Conservation (phyloP, 2,329 filamentous ascomycete genomes). For the Colletotrichum tabaci region DNA sequence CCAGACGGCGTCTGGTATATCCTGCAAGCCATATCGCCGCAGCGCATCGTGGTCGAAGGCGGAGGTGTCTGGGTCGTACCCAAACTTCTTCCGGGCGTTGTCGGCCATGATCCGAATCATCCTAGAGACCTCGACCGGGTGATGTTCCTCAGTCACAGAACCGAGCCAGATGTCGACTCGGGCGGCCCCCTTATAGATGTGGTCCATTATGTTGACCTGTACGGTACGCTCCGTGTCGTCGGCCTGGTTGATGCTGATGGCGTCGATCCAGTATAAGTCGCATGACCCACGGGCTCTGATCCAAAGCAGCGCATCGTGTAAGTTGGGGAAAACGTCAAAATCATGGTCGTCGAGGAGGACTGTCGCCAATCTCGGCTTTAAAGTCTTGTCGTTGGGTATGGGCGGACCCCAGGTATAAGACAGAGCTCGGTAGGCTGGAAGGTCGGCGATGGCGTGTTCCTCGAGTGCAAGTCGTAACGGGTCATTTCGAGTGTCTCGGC, state of each 20-base stretch:
- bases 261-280: constrained; percentile 40
- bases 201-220: constrained; percentile 43
- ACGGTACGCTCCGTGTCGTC: constrained; percentile 32
- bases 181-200: constrained; percentile 39
- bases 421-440: constrained; percentile 27
- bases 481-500: neutral
- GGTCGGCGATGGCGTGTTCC: constrained; percentile 19
- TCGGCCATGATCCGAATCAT: constrained; percentile 22
- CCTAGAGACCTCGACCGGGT: constrained; percentile 17
- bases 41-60: constrained; percentile 10
- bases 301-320: constrained; percentile 26
- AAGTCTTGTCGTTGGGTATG: neutral
- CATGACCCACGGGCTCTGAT: constrained; percentile 17
- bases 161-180: constrained; percentile 43
- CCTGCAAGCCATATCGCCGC: constrained; percentile 9
- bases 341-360: neutral
- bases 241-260: constrained; percentile 42
- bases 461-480: constrained; percentile 18
- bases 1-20: constrained; percentile 21
- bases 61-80: neutral
- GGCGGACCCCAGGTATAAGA: constrained; percentile 36
- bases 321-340: constrained; percentile 16
- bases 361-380: neutral
- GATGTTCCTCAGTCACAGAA: constrained; percentile 15
- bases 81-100: constrained; percentile 5